A percentile compares a stretch with the other conserved stretches of the same genome.
phyloP scores from a whole-genome alignment of 805 yeast genomes.

The Starmerella cellae region DNA sequence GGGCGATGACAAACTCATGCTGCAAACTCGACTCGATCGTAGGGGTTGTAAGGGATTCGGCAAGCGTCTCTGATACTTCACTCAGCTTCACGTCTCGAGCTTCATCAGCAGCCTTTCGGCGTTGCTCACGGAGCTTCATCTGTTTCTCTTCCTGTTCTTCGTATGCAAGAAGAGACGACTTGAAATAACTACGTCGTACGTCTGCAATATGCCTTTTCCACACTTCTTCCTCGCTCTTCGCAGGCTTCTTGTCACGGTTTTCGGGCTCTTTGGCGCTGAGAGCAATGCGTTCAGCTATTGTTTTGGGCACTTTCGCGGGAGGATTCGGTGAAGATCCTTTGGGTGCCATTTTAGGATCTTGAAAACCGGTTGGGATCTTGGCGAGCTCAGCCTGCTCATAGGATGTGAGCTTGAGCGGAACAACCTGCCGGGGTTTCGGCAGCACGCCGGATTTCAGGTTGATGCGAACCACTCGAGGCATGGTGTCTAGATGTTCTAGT shows the following conservation, averaged over 20 bases:
- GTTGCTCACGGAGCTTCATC: slow-evolving; percentile 28
- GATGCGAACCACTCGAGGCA: slow-evolving; percentile 17
- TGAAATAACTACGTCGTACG: slow-evolving; percentile 58
- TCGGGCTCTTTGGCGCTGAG: slow-evolving; percentile 34
- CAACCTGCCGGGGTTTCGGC: slow-evolving; percentile 63
- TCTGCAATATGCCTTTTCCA: slow-evolving; percentile 44
- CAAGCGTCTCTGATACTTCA: slow-evolving; percentile 29
- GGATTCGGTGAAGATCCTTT: slow-evolving; percentile 42
- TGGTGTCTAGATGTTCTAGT: too few relatives aligned
- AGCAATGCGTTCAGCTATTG: slow-evolving; percentile 48
- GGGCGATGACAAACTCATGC: slow-evolving; percentile 57
- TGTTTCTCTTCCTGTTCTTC: slow-evolving; percentile 37
- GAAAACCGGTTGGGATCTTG: slow-evolving; percentile 55
- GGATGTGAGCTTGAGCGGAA: slow-evolving; percentile 39
- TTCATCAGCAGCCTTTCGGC: slow-evolving; percentile 28
- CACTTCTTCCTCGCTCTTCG: slow-evolving; percentile 27
- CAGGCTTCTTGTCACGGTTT: not conserved
- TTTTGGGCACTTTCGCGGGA: slow-evolving; percentile 32
- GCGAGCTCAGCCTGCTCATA: slow-evolving; percentile 29
- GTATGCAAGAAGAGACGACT: slow-evolving; percentile 46
- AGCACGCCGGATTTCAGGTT: slow-evolving; percentile 65
- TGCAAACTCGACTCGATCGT: slow-evolving; percentile 45
- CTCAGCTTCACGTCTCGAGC: slow-evolving; percentile 24
- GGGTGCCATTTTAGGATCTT: slow-evolving; percentile 51
- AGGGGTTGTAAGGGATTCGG: slow-evolving; percentile 59